A percentile compares a stretch with the other conserved stretches of the same genome.
Evolutionary conservation across 164 flowering plant genomes (phyloP).

Genomic region (Magnolia officinalis): DNA sequence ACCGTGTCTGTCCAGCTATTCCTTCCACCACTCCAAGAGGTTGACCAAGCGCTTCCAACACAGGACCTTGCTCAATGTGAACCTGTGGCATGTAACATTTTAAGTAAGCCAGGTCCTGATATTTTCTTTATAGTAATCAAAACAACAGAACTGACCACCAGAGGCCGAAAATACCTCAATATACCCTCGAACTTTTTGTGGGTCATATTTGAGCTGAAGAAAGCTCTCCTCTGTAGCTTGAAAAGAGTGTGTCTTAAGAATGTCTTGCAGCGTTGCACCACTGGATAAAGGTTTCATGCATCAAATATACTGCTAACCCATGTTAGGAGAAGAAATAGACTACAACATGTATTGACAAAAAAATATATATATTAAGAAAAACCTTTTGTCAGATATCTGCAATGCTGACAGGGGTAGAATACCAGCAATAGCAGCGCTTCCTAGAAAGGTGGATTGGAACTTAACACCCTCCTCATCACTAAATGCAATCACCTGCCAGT

Average conservation of each 20-base stretch:
- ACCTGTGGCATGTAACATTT: conserved; percentile 43
- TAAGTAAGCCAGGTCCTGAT: not conserved
- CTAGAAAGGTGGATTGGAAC: conserved; percentile 89
- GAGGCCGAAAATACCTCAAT: conserved; percentile 59
- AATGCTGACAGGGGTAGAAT: conserved; percentile 62
- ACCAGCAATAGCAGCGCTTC: conserved; percentile 94
- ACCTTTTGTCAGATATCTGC: conserved; percentile 85
- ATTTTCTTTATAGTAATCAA: not conserved
- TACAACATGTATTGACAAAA: not conserved
- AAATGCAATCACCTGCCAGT: conserved; percentile 84
- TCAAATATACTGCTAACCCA: conserved; percentile 15
- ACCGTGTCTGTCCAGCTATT: conserved; percentile 91
- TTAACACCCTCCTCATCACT: conserved; percentile 98
- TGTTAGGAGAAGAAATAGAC: no score
- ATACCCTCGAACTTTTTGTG: conserved; percentile 78
- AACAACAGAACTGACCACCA: not conserved
- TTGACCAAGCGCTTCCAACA: conserved; percentile 78
- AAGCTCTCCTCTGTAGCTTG: conserved; percentile 57
- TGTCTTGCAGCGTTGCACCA: conserved; percentile 71
- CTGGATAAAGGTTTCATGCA: conserved; percentile 40
- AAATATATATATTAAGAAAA: conserved; percentile 2
- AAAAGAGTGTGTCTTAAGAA: conserved; percentile 52
- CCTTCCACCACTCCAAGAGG: conserved; percentile 93
- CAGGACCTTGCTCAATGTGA: conserved; percentile 99
- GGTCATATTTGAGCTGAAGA: conserved; percentile 70